Evolutionary conservation across 495 filamentous ascomycete species (phyloP), one percentile per base, ranked within the genome.

Genomic region (Neurospora sp.): DNA sequence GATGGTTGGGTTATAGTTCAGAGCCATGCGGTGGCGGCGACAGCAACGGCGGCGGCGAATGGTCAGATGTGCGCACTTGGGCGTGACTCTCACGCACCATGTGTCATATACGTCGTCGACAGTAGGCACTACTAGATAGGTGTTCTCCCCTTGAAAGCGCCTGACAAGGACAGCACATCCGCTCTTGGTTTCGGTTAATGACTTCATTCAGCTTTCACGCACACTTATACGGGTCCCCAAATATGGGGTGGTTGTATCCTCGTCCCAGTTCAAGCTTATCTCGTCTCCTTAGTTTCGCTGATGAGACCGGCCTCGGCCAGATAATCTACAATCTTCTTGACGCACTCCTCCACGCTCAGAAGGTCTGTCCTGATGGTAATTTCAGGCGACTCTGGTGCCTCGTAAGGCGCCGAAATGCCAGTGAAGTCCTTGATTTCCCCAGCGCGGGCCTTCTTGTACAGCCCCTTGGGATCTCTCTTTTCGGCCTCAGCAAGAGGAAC

Each of bases 361-460:
- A 93, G 86, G 72, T 91, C 88, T 44, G 91, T 95, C 82, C 87
- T 86, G 76, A 99, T 90, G 75, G 90, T 89, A 75, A 98, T 91
- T 87, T 99, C 96, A 10, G 96, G 89, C 73, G 88, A 87, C 81
- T 90, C 89, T 27, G 96, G 96, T 69, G 88, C 92, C 88, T 99
- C 96, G 82, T 99, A 99, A 5, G 96, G 96, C 39, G 94, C 93
- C 70, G 88, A 90, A 74, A 99, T 93, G 11, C 96, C 96, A 14
- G 96, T 99, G 79, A 99, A 99, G 76, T 98, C 94, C 86, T 95
- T 95, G 79, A 98, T 97, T 79, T 95, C 88, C 16, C 96, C 96
- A 70, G 90, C 90, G 20, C 94, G 86, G 7, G 96, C 96, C 89
- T 97, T 97, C 89, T 96, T 96, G 81, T 99, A 99, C 72, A 99